Conservation (phyloP, 495 filamentous ascomycete species). For the Pyrenula aspistea region DNA sequence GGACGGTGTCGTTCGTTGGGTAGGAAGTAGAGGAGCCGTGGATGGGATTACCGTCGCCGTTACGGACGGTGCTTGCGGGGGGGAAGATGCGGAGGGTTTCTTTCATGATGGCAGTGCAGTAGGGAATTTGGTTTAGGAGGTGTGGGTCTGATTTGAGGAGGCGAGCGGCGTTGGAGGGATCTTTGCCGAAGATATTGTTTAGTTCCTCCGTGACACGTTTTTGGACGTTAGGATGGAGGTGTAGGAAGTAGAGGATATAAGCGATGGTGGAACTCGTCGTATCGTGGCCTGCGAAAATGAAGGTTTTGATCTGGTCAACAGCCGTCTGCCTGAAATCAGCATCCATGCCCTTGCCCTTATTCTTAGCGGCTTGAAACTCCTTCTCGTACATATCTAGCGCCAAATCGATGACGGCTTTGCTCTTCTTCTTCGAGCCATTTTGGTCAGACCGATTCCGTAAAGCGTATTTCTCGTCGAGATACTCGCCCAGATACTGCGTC, state of each 20-base stretch:
- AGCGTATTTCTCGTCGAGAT: constrained; percentile 20
- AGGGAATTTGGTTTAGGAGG: constrained; percentile 23
- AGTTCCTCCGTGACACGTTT: constrained; percentile 17
- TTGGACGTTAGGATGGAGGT: constrained; percentile 11
- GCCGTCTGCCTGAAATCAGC: not conserved
- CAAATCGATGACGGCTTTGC: constrained; percentile 19
- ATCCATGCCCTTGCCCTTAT: not conserved
- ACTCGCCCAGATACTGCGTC: constrained; percentile 17
- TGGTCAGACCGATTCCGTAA: constrained; percentile 1
- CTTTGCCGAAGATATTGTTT: constrained; percentile 18
- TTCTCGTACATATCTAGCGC: constrained; percentile 18
- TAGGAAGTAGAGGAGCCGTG: constrained; percentile 8
- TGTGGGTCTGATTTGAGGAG: constrained; percentile 14
- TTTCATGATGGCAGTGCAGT: constrained; percentile 30
- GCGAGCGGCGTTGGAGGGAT: constrained; percentile 5
- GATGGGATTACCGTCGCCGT: constrained; percentile 7
- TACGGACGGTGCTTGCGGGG: constrained; percentile 8
- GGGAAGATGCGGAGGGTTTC: constrained; percentile 31
- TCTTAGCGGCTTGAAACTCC: constrained; percentile 1
- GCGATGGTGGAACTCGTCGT: constrained; percentile 20
- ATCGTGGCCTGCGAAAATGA: constrained; percentile 32
- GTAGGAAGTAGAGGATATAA: constrained; percentile 19
- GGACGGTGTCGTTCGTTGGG: constrained; percentile 3
- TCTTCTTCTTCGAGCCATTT: constrained; percentile 1
- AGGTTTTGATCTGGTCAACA: constrained; percentile 13